phyloP scores from a whole-genome alignment of 2,329 filamentous ascomycete genomes.

The Domatiomyces globalis region DNA sequence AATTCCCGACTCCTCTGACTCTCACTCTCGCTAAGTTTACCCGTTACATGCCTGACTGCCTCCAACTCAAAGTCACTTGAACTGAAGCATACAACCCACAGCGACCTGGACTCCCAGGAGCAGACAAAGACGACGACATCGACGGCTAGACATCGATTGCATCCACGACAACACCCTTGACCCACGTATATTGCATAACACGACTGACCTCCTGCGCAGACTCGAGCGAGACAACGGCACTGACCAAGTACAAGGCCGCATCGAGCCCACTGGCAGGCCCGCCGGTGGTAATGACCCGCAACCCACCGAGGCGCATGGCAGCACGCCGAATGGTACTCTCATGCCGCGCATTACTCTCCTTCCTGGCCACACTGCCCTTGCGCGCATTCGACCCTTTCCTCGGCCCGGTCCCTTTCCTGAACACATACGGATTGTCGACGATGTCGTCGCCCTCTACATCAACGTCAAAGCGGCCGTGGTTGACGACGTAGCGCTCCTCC shows the following conservation, averaged over 20 bases:
- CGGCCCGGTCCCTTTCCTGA: slow-evolving; percentile 46
- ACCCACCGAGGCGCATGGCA: slow-evolving; percentile 54
- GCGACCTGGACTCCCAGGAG: too few species aligned
- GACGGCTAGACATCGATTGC: slow-evolving; percentile 17
- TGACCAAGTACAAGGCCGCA: slow-evolving; percentile 71
- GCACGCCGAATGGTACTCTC: slow-evolving; percentile 70
- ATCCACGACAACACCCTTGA: slow-evolving; percentile 19
- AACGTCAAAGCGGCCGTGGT: slow-evolving; percentile 77
- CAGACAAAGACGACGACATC: too few species aligned
- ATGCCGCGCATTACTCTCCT: slow-evolving; percentile 56
- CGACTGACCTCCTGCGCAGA: slow-evolving; percentile 62
- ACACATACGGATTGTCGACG: slow-evolving; percentile 71
- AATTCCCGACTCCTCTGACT: neutral
- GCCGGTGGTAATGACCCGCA: slow-evolving; percentile 65
- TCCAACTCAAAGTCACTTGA: too few species aligned
- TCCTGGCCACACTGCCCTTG: slow-evolving; percentile 76
- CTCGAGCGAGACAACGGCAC: slow-evolving; percentile 64
- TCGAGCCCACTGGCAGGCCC: slow-evolving; percentile 70
- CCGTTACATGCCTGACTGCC: too few species aligned
- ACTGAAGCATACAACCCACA: too few species aligned
- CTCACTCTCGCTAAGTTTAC: neutral
- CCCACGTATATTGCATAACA: slow-evolving; percentile 66
- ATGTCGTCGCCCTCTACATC: slow-evolving; percentile 50
- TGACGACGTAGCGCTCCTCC: slow-evolving; percentile 72
- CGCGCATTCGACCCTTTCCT: slow-evolving; percentile 47